Evolutionary conservation across 768 basidiomycete genomes (phyloP).

Genomic region (Suillus subluteus): DNA sequence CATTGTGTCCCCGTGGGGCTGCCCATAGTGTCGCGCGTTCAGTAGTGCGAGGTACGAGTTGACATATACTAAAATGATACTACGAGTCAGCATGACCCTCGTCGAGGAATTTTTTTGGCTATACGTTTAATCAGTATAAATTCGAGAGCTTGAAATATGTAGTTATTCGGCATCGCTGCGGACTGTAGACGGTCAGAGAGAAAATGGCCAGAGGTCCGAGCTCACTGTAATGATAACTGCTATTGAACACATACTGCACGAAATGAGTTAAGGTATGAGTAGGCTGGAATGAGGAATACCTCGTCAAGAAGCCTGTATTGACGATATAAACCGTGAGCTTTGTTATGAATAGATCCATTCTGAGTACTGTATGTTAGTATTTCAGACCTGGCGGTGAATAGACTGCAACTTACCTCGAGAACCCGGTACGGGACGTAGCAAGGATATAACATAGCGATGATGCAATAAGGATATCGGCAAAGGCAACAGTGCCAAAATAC

Average conservation of each 20-base stretch:
- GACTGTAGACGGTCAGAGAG: background rate
- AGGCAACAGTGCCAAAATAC: background rate
- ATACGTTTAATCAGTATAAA: background rate
- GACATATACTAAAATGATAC: background rate
- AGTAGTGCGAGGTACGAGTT: conserved; percentile 12
- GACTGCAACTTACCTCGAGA: background rate
- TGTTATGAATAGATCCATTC: conserved; percentile 1
- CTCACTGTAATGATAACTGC: background rate
- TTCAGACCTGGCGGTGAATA: background rate
- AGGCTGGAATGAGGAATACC: background rate
- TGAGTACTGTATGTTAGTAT: background rate
- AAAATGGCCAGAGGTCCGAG: background rate
- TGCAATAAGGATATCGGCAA: background rate
- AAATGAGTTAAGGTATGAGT: background rate
- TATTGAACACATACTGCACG: background rate
- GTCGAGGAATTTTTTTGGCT: background rate
- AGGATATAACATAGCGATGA: conserved; percentile 3
- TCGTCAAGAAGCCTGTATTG: conserved; percentile 6
- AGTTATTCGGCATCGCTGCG: conserved; percentile 3
- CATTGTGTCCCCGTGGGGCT: no score
- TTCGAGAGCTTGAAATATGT: no score
- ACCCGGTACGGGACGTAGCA: conserved; percentile 2
- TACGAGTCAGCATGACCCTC: background rate
- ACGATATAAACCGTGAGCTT: background rate
- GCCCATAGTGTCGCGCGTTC: background rate